A percentile compares a stretch with the other conserved stretches of the same genome.
Conservation (phyloP, 768 basidiomycete species). For the Tricholoma saponaceum region DNA sequence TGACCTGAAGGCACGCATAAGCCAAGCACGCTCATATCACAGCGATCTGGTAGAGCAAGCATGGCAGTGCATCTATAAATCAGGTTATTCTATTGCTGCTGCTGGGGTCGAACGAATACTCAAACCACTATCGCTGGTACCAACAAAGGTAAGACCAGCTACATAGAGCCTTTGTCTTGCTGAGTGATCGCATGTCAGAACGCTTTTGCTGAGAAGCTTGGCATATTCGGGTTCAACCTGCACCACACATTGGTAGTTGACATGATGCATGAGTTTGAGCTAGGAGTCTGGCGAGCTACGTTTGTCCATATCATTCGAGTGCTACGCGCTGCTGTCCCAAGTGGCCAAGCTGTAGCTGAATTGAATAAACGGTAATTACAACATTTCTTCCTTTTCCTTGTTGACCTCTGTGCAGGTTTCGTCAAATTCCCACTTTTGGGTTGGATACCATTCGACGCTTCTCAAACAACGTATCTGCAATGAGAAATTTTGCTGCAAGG, state of each 20-base stretch:
- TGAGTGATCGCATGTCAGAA: slow-evolving; percentile 24
- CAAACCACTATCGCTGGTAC: not conserved
- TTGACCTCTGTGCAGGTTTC: slow-evolving; percentile 18
- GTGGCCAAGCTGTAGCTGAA: not conserved
- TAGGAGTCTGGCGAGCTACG: no score
- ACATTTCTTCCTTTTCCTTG: not conserved
- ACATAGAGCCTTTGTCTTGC: not conserved
- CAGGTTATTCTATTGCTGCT: not conserved
- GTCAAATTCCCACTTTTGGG: slow-evolving; percentile 28
- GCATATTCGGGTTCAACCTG: slow-evolving; percentile 3
- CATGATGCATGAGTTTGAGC: no score
- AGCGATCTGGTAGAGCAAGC: not conserved
- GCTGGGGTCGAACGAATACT: not conserved
- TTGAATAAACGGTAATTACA: slow-evolving; percentile 5
- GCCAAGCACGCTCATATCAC: not conserved
- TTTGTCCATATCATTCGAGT: no score
- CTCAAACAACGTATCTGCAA: slow-evolving; percentile 13
- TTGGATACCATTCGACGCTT: slow-evolving; percentile 19
- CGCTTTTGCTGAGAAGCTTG: slow-evolving; percentile 25
- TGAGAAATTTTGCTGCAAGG: slow-evolving; percentile 17
- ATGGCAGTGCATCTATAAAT: not conserved
- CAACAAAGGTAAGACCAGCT: not conserved
- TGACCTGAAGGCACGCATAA: not conserved
- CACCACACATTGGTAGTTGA: slow-evolving; percentile 22
- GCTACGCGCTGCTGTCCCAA: slow-evolving; percentile 12